phyloP scores from a whole-genome alignment of 768 basidiomycete species.

The Russula sp. region DNA sequence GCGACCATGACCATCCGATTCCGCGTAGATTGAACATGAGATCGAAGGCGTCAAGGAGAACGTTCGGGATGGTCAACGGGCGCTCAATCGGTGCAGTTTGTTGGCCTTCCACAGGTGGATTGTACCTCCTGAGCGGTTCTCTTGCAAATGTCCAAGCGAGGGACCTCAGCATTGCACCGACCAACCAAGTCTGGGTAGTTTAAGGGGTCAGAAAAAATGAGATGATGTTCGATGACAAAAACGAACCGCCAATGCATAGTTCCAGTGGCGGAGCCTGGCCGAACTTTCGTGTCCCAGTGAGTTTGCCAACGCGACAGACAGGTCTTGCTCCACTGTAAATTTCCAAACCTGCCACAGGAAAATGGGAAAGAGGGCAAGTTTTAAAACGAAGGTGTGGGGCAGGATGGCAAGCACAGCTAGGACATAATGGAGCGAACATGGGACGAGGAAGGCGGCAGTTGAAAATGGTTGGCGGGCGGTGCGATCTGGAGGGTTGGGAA shows the following conservation, averaged over 20 bases:
- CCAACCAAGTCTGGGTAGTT: too few species aligned
- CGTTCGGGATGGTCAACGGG: conserved; percentile 1
- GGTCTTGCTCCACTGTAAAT: conserved; percentile 5
- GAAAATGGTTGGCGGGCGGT: conserved; percentile 14
- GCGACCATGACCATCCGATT: conserved; percentile 29
- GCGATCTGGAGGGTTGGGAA: conserved; percentile 17
- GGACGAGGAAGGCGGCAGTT: background rate
- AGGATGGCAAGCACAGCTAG: conserved; percentile 24
- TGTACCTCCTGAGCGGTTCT: conserved; percentile 13
- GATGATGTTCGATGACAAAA: background rate
- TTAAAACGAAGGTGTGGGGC: conserved; percentile 10
- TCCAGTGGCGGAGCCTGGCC: conserved; percentile 10
- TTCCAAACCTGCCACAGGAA: conserved; percentile 14
- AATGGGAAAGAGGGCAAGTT: conserved; percentile 12
- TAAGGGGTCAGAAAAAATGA: too few species aligned
- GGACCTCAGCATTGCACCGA: background rate
- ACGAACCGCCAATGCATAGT: conserved; percentile 20
- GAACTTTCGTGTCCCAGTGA: background rate
- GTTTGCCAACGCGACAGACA: conserved; percentile 4
- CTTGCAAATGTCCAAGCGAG: conserved; percentile 20
- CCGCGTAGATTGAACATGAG: conserved; percentile 24
- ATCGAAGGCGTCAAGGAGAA: conserved; percentile 25
- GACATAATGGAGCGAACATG: conserved; percentile 12
- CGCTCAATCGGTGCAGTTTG: conserved; percentile 1
- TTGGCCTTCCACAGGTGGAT: background rate